These are phyloP conservation scores for Sporobolomyces phaffii DNA, from an alignment of 768 basidiomycete species.

Conservation along the genomic window DNA sequence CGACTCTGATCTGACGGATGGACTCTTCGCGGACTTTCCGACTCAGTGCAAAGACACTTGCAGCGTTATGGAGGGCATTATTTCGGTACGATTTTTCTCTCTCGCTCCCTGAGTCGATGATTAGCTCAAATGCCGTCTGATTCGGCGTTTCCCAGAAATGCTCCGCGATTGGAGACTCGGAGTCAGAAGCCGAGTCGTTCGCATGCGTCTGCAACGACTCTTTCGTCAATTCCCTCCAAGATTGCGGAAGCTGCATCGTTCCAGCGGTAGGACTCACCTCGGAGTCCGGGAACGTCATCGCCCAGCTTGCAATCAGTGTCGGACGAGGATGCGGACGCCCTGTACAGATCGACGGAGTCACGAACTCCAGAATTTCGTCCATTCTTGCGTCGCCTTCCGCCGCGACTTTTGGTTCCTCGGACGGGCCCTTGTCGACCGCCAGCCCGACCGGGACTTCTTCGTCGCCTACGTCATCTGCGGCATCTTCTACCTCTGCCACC, in stretches of 20 bases:
- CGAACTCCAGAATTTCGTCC: not conserved
- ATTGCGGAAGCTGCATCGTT: slow-evolving; percentile 7
- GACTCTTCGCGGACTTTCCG: slow-evolving; percentile 2
- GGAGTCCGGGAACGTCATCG: not conserved
- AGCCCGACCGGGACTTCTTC: not conserved
- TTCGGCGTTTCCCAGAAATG: not conserved
- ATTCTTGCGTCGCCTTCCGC: not conserved
- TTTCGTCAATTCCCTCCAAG: not conserved
- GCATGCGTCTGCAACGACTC: not conserved
- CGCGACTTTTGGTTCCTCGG: too few relatives aligned
- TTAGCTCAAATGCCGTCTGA: not conserved
- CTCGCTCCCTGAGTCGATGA: not conserved
- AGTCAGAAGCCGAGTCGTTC: not conserved
- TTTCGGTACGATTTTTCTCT: not conserved
- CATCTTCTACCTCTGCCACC: not conserved
- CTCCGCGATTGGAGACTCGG: not conserved
- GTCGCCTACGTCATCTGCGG: not conserved
- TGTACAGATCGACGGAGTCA: not conserved
- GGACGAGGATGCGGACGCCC: not conserved
- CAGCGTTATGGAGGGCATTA: not conserved
- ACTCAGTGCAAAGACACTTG: not conserved
- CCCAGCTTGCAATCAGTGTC: not conserved
- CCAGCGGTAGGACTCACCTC: not conserved
- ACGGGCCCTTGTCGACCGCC: too few relatives aligned
- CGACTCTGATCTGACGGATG: not conserved